Conservation (phyloP, 371 early-diverging fungal genomes). For the Syncephalis plumigaleata region DNA sequence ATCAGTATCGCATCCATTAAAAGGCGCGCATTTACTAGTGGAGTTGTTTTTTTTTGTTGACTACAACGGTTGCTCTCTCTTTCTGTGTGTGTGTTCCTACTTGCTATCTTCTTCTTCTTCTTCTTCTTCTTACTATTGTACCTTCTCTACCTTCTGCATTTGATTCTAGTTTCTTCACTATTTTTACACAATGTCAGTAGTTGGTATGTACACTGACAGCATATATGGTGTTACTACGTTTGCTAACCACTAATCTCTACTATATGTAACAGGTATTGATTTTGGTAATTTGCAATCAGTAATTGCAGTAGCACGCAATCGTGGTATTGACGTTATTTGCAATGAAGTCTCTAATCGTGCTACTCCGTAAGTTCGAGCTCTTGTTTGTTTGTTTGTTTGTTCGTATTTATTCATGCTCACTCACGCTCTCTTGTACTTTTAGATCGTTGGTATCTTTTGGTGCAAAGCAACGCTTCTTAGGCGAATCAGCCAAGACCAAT, state of each 20-base stretch:
- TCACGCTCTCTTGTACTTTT: constrained; percentile 2
- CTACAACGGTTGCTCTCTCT: no score
- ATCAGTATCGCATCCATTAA: no score
- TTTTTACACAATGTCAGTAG: no score
- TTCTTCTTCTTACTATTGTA: no score
- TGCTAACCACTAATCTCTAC: not conserved
- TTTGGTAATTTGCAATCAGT: constrained; percentile 90
- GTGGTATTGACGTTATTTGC: constrained; percentile 92
- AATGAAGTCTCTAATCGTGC: constrained; percentile 95
- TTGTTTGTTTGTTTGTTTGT: no score
- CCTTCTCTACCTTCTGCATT: no score
- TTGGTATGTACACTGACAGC: not conserved
- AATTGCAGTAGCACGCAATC: constrained; percentile 93
- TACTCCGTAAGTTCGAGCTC: constrained; percentile 60
- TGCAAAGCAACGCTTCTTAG: constrained; percentile 83
- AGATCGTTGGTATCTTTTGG: constrained; percentile 87
- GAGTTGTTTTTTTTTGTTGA: no score
- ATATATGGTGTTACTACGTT: not conserved
- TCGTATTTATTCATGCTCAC: no score
- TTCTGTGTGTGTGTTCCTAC: no score
- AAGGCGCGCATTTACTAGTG: no score
- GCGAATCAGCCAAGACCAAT: constrained; percentile 88
- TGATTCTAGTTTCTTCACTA: no score
- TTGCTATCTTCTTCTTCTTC: no score
- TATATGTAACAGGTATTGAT: constrained; percentile 61